phyloP scores from a whole-genome alignment of 768 basidiomycete species.

The Lactarius indigo region DNA sequence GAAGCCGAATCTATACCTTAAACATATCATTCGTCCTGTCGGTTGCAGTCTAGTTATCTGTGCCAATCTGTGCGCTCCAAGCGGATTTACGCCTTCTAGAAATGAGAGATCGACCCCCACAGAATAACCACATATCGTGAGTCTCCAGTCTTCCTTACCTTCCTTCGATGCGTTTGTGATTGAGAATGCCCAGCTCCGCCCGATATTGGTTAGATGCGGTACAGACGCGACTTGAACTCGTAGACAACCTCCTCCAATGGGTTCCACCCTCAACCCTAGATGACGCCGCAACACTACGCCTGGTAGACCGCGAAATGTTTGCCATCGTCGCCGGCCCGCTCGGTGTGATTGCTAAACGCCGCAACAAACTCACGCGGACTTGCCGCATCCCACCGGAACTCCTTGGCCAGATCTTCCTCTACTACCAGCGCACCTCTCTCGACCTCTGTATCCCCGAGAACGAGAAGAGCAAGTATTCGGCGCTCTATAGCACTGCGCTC shows the following conservation, averaged over 20 bases:
- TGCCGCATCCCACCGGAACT: slow-evolving; percentile 18
- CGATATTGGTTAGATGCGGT: slow-evolving; percentile 20
- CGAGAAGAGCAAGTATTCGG: background rate
- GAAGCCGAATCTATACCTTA: background rate
- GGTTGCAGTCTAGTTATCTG: background rate
- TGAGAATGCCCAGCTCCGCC: slow-evolving; percentile 1
- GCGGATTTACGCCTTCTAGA: background rate
- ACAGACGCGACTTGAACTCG: slow-evolving; percentile 12
- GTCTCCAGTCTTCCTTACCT: background rate
- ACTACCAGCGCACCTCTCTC: slow-evolving; percentile 1
- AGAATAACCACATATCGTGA: slow-evolving; percentile 2
- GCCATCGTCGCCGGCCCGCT: slow-evolving; percentile 9
- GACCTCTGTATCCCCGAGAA: background rate
- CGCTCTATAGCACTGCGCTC: slow-evolving; percentile 2
- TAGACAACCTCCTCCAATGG: slow-evolving; percentile 12
- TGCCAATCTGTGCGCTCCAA: background rate
- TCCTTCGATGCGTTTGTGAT: background rate
- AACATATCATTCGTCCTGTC: background rate
- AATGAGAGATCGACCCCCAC: background rate
- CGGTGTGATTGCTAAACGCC: slow-evolving; percentile 12
- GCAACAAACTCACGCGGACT: slow-evolving; percentile 16
- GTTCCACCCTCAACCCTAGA: slow-evolving; percentile 6
- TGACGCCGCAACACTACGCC: background rate
- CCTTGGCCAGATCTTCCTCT: slow-evolving; percentile 19
- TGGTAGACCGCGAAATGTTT: slow-evolving; percentile 14